Evolutionary conservation across 805 yeast species (phyloP).

Genomic region (Myxozyma geophila): DNA sequence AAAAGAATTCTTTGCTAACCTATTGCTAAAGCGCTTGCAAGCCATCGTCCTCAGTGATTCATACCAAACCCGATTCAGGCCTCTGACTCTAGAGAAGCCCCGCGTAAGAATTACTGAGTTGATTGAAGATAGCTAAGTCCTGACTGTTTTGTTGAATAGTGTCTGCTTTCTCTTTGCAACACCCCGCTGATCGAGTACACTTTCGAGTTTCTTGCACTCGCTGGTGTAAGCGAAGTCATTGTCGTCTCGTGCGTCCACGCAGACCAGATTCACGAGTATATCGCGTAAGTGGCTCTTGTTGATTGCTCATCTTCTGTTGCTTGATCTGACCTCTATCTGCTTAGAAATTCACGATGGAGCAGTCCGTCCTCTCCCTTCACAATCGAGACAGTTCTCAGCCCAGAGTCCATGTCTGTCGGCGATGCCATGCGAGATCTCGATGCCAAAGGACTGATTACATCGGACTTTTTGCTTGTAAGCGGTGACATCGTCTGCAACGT

Average conservation of each 20-base stretch:
- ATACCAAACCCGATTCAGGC: conserved; percentile 89
- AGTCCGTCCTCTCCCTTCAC: conserved; percentile 72
- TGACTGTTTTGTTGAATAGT: conserved; percentile 42
- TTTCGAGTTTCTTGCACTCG: conserved; percentile 86
- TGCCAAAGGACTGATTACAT: conserved; percentile 82
- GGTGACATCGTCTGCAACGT: conserved; percentile 97
- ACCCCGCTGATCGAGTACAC: conserved; percentile 95
- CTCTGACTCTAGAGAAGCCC: conserved; percentile 82
- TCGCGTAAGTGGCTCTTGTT: conserved; percentile 51
- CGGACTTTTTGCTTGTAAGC: conserved; percentile 85
- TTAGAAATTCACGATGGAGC: conserved; percentile 47
- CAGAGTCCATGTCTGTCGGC: conserved; percentile 90
- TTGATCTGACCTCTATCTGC: not conserved
- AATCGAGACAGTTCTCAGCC: conserved; percentile 75
- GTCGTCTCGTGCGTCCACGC: conserved; percentile 91
- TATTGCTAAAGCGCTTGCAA: conserved; percentile 63
- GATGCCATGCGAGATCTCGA: conserved; percentile 97
- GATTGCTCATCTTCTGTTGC: not conserved
- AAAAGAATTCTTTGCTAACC: not conserved
- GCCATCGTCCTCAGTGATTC: conserved; percentile 96
- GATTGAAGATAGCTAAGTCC: not conserved
- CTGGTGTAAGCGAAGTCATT: conserved; percentile 87
- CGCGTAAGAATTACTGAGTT: conserved; percentile 48
- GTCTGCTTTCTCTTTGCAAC: conserved; percentile 88
- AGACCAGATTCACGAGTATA: conserved; percentile 80